Conservation (phyloP, 163 green algal species). For the Scenedesmus sp. region DNA sequence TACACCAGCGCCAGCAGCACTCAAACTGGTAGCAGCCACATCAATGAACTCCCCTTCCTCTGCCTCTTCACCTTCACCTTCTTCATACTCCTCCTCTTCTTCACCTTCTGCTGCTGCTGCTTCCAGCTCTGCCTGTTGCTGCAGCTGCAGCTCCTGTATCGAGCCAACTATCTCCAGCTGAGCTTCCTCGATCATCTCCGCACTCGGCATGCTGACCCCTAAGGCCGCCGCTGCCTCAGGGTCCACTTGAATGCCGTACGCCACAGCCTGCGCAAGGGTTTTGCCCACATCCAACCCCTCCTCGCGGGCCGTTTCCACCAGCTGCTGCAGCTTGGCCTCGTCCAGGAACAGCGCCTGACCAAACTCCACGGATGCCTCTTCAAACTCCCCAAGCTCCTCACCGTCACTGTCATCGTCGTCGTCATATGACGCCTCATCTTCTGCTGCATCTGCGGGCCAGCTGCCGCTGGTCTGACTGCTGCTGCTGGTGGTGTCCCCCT, state of each 20-base stretch:
- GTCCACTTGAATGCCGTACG: constrained; percentile 24
- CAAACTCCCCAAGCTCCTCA: not conserved
- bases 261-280: constrained; percentile 38
- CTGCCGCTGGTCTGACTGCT: constrained; percentile 9
- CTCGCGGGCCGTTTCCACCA: not conserved
- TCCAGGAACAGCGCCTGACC: not conserved
- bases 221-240: constrained; percentile 1
- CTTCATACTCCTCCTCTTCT: not conserved
- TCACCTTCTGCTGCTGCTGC: not conserved
- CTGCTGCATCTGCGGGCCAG: constrained; percentile 9
- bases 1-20: not conserved
- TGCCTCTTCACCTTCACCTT: not conserved
- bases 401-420: not conserved
- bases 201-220: constrained; percentile 10
- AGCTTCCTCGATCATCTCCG: constrained; percentile 11
- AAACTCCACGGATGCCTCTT: not conserved
- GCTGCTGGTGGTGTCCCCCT: constrained; percentile 4
- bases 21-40: not conserved
- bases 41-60: not conserved
- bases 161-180: constrained; percentile 3
- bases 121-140: not conserved
- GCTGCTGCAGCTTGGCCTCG: constrained; percentile 14
- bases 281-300: constrained; percentile 38
- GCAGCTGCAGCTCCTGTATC: constrained; percentile 34
- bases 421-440: not conserved